Conservation (phyloP, 352 stramenopile genomes). For the Globisporangium middletonii region DNA sequence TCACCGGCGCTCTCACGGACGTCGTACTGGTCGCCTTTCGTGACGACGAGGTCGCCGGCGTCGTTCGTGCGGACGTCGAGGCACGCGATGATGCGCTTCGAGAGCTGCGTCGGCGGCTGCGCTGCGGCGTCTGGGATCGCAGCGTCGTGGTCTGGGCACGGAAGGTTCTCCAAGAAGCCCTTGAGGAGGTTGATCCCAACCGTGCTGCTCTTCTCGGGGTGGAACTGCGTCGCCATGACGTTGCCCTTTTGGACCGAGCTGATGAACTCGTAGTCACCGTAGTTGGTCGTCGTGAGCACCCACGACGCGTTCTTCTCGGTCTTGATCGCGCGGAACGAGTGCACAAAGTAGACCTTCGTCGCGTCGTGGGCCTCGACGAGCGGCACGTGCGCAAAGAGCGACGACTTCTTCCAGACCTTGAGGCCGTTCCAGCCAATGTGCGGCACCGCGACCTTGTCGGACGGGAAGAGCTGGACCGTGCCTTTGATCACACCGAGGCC, state of each 20-base stretch:
- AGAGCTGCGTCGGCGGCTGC: constrained; percentile 66
- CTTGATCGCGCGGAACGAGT: constrained; percentile 90
- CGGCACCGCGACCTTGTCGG: constrained; percentile 80
- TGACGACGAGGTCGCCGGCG: constrained; percentile 95
- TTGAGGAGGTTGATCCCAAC: constrained; percentile 91
- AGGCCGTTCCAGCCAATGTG: constrained; percentile 98
- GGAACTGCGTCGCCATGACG: constrained; percentile 97
- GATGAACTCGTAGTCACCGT: constrained; percentile 92
- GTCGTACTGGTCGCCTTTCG: constrained; percentile 99
- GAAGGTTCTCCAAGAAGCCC: constrained; percentile 88
- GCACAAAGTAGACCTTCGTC: constrained; percentile 95
- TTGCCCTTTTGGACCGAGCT: constrained; percentile 93
- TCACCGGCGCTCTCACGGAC: constrained; percentile 86
- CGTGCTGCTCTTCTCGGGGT: constrained; percentile 96
- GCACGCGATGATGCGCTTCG: constrained; percentile 96
- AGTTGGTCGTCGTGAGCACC: constrained; percentile 95
- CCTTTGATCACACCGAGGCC: constrained; percentile 93
- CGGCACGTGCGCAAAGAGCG: constrained; percentile 49
- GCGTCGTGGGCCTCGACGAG: constrained; percentile 22
- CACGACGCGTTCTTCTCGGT: constrained; percentile 83
- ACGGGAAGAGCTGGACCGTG: constrained; percentile 87
- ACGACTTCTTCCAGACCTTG: constrained; percentile 84
- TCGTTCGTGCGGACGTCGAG: constrained; percentile 97
- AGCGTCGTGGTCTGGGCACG: constrained; percentile 41
- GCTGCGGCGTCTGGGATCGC: constrained; percentile 22